Evolutionary conservation across 345 rosid species (phyloP).

Genomic region (Salix exigua): DNA sequence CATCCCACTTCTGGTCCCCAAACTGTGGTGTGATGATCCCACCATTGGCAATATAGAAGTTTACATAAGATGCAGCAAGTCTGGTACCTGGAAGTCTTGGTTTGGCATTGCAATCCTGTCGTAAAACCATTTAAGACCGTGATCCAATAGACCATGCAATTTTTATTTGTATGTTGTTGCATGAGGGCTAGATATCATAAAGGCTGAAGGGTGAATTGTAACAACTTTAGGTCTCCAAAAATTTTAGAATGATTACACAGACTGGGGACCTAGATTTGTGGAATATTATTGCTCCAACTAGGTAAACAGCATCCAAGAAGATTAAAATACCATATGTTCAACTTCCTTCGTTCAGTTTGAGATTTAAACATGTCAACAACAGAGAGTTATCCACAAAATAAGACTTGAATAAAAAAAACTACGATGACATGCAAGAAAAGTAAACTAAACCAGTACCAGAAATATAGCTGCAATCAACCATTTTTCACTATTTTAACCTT

Average conservation of each 20-base stretch:
- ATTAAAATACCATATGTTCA: neutral
- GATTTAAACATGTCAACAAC: neutral
- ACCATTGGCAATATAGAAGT: slow-evolving; percentile 76
- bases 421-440: neutral
- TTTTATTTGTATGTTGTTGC: neutral
- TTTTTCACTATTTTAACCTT: neutral
- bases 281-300: neutral
- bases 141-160: neutral
- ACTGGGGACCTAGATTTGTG: neutral
- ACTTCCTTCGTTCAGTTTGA: neutral
- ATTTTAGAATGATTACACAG: neutral
- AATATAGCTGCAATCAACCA: neutral
- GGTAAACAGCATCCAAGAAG: neutral
- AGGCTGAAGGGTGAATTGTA: neutral
- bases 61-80: slow-evolving; percentile 82
- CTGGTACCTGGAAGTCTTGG: slow-evolving; percentile 65
- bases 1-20: slow-evolving; percentile 74
- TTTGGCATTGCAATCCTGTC: slow-evolving; percentile 58
- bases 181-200: neutral
- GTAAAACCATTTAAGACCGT: slow-evolving; percentile 1
- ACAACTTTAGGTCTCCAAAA: neutral
- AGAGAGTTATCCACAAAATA: too few relatives aligned
- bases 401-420: neutral
- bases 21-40: slow-evolving; percentile 71
- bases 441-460: neutral